Evolutionary conservation across 768 basidiomycete species (phyloP).

Genomic region (Rhodotorula diobovata): DNA sequence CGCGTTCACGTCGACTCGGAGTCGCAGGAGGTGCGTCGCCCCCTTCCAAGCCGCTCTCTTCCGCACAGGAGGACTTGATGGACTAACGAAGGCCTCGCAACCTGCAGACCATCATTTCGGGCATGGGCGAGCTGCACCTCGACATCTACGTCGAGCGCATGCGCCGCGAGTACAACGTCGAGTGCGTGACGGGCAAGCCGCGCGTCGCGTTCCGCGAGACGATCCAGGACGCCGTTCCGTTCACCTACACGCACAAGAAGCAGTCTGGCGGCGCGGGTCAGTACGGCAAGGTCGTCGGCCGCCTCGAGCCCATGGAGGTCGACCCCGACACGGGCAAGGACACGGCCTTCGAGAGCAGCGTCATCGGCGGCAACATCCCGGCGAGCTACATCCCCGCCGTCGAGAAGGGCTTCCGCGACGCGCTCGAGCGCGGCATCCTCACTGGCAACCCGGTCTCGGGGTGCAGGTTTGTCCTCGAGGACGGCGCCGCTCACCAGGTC

Average conservation of each 20-base stretch:
- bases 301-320: constrained; percentile 81
- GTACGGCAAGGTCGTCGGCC: constrained; percentile 85
- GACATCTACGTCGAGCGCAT: constrained; percentile 99
- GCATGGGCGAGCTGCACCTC: constrained; percentile 98
- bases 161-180: constrained; percentile 92
- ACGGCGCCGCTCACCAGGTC: constrained; percentile 86
- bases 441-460: constrained; percentile 84
- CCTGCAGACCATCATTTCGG: constrained; percentile 91
- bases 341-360: constrained; percentile 70
- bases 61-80: too few relatives aligned
- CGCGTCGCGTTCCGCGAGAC: constrained; percentile 96
- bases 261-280: constrained; percentile 97
- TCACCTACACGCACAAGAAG: constrained; percentile 93
- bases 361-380: constrained; percentile 90
- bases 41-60: background rate
- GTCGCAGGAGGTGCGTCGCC: constrained; percentile 70
- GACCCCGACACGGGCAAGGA: constrained; percentile 70
- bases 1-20: constrained; percentile 90
- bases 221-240: constrained; percentile 72
- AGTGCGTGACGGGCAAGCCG: constrained; percentile 89
- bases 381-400: constrained; percentile 87
- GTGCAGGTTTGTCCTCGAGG: constrained; percentile 77
- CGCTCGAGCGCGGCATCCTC: constrained; percentile 80
- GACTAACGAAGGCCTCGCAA: background rate
- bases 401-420: constrained; percentile 95